Conservation (phyloP, 2,329 filamentous ascomycete species). For the Hypomyces rosellus region DNA sequence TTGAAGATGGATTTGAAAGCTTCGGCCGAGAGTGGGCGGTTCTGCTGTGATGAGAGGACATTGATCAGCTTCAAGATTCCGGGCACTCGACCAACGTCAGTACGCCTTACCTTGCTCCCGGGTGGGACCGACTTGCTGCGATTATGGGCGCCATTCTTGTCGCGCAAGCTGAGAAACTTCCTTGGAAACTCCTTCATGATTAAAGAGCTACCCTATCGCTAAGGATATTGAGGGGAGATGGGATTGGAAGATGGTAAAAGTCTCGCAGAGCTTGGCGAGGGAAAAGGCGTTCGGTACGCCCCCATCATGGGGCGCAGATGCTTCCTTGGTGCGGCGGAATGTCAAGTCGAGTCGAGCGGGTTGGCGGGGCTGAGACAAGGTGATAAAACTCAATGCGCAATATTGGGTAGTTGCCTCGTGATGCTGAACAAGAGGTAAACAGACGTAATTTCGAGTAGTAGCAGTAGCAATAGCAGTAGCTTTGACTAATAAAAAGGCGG, state of each 20-base stretch:
- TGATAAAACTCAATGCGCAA: not conserved
- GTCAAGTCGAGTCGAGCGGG: not conserved
- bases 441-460: too few species aligned
- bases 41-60: conserved; percentile 28
- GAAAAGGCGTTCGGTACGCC: conserved; percentile 15
- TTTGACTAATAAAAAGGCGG: too few species aligned
- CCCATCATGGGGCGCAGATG: conserved; percentile 13
- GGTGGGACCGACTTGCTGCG: conserved; percentile 52
- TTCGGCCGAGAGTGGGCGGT: conserved; percentile 49
- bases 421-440: not conserved
- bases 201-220: conserved; percentile 5
- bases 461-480: too few species aligned
- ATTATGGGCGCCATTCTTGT: conserved; percentile 51
- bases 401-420: not conserved
- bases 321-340: conserved; percentile 3
- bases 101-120: conserved; percentile 23
- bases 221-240: not conserved
- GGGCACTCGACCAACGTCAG: not conserved
- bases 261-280: conserved; percentile 28
- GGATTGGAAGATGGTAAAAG: conserved; percentile 9
- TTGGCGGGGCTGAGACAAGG: conserved; percentile 1
- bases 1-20: conserved; percentile 60
- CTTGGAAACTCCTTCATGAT: conserved; percentile 52
- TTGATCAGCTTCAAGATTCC: conserved; percentile 1
- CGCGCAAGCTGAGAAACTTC: conserved; percentile 65